These are phyloP conservation scores for Endoconidiophora polonica DNA, from an alignment of 2,329 filamentous ascomycete genomes.

Conservation along the genomic window DNA sequence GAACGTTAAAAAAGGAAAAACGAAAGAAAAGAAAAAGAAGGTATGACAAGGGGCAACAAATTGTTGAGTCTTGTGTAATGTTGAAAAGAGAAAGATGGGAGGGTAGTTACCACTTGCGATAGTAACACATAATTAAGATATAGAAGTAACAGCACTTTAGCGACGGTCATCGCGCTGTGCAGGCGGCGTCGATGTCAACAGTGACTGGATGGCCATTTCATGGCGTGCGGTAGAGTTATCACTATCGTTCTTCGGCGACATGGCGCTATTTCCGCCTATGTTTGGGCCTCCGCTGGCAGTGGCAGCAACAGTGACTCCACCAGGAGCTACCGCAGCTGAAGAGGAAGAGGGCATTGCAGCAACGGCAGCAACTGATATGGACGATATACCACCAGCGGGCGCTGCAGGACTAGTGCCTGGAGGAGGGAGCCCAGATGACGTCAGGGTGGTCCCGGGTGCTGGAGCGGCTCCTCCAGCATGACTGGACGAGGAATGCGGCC, in stretches of 20 bases:
- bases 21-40: not conserved
- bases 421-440: too few relatives aligned
- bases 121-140: too few relatives aligned
- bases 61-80: not conserved
- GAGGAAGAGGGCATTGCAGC: not conserved
- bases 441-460: too few relatives aligned
- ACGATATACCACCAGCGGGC: not conserved
- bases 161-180: not conserved
- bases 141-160: too few relatives aligned
- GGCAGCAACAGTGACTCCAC: not conserved
- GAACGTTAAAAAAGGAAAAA: not conserved
- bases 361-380: not conserved
- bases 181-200: not conserved
- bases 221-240: not conserved
- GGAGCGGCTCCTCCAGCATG: too few relatives aligned
- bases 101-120: too few relatives aligned
- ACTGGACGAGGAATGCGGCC: too few relatives aligned
- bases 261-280: not conserved
- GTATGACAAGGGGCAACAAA: not conserved
- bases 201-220: conserved; percentile 8
- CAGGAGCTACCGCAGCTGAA: not conserved
- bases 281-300: not conserved
- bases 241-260: not conserved
- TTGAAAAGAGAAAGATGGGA: too few relatives aligned
- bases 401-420: too few relatives aligned